phyloP scores from a whole-genome alignment of 352 stramenopile genomes.

The Pythium brachiatum region DNA sequence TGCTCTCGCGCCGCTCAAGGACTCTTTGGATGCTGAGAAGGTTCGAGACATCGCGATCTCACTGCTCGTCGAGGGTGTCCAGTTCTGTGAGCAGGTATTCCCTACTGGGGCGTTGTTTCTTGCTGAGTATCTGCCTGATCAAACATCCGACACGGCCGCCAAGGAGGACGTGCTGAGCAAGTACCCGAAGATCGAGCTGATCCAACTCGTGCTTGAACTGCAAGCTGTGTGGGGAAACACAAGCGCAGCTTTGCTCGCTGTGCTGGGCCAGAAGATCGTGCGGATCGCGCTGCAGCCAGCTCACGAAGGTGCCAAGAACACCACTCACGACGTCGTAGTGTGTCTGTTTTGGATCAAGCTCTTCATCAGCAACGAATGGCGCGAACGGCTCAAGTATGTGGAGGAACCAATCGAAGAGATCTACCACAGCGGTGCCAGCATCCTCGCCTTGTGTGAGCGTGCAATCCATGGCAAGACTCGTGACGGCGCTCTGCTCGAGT shows the following conservation, averaged over 20 bases:
- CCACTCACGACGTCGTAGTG: constrained; percentile 31
- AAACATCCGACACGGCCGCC: background rate
- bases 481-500: constrained; percentile 26
- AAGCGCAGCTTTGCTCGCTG: constrained; percentile 52
- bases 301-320: background rate
- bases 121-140: constrained; percentile 12
- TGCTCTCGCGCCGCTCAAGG: background rate
- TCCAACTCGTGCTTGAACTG: constrained; percentile 45
- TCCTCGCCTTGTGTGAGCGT: constrained; percentile 31
- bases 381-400: constrained; percentile 58
- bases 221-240: constrained; percentile 48
- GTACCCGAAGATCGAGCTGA: constrained; percentile 38
- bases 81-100: constrained; percentile 48
- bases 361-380: constrained; percentile 63
- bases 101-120: constrained; percentile 47
- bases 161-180: constrained; percentile 9
- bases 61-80: constrained; percentile 55
- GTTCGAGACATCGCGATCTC: constrained; percentile 59
- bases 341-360: constrained; percentile 60
- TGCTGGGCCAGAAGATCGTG: constrained; percentile 51
- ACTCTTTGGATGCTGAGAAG: constrained; percentile 43
- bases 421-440: constrained; percentile 51
- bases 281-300: constrained; percentile 6
- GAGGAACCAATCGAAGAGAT: constrained; percentile 59
- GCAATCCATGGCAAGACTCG: background rate